Evolutionary conservation across 1,284 basidiomycete species (phyloP), one percentile per base, ranked within the genome.

Genomic region (Trichosporon sp.): DNA sequence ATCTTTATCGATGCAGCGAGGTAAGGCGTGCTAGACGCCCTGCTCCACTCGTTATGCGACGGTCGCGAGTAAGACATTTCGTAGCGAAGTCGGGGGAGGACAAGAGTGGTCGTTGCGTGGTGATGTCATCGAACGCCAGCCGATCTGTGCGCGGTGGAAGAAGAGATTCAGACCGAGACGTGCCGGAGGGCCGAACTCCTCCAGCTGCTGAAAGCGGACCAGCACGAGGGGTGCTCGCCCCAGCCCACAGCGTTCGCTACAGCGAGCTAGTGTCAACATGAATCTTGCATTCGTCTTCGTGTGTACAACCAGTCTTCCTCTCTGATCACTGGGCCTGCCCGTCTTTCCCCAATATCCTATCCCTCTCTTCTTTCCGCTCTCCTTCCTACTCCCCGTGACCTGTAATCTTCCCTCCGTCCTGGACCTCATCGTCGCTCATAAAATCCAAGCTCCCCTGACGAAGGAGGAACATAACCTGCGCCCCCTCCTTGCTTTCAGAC

Each of bases 401-500:
- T 14, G 59, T 63, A n/a, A 63, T 63, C 59, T 63, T 63, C 40
- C 67, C 56, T 31, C 67, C 48, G n/a, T 54, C 59, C 46, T 56
- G 35, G 19, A 65, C 65, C 63, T 69, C 43, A 38, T 70, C 69
- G 40, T 70, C 65, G 26, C 46, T 38, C 69, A 70, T 70, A n/a
- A 70, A 67, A 12, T 66, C 51, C 19, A 70, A 56, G n/a, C 65
- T 64, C 12, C 48, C 65, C 19, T 19, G 31, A 16, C 38, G 43
- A 1, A 70, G 43, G n/a, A 66, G 35, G 8, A 70, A 70, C 69
- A 70, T 67, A 31, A 70, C 69, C 16, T 40, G 35, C 12, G 69
- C 69, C 5, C 69, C 69, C 6, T 61, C 32, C n/a, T 48, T 65
- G 38, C 32, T n/a, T n/a, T 40, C 51, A 10, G 31, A 37, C 10